Evolutionary conservation across 306 rosid species (phyloP).

Genomic region (Quillaja saponaria): DNA sequence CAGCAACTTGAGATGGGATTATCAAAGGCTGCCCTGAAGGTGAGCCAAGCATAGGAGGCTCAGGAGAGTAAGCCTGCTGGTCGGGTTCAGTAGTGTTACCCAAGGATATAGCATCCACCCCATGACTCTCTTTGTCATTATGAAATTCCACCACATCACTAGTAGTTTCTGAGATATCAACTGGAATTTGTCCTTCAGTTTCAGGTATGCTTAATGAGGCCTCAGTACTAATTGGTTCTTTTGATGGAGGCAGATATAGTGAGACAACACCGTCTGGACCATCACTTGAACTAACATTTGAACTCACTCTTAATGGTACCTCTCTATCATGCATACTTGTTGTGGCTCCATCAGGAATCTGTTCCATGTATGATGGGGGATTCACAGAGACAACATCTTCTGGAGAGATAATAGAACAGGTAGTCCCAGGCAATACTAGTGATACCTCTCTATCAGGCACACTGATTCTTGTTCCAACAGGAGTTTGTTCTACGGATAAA

Average conservation of each 20-base stretch:
- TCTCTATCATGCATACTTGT: conserved; percentile 30
- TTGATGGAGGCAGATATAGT: conserved; percentile 28
- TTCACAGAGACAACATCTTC: conserved; percentile 20
- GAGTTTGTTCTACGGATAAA: conserved; percentile 28
- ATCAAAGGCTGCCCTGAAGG: conserved; percentile 31
- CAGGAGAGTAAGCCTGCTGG: conserved; percentile 39
- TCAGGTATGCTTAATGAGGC: conserved; percentile 19
- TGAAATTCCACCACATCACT: conserved; percentile 35
- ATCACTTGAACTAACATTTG: conserved; percentile 20
- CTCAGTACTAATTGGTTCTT: conserved; percentile 31
- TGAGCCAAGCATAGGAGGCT: conserved; percentile 29
- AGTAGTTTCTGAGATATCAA: conserved; percentile 29
- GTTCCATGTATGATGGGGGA: conserved; percentile 29
- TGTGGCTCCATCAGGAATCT: conserved; percentile 14
- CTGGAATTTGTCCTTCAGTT: conserved; percentile 28
- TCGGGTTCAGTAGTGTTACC: conserved; percentile 31
- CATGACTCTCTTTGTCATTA: conserved; percentile 28
- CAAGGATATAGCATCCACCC: conserved; percentile 18
- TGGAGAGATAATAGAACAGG: conserved; percentile 15
- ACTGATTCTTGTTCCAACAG: conserved; percentile 18
- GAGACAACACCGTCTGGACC: conserved; percentile 20
- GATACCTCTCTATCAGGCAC: conserved; percentile 28
- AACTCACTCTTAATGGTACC: conserved; percentile 26
- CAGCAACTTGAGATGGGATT: conserved; percentile 17
- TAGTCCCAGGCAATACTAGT: conserved; percentile 18